A percentile compares a stretch with the other conserved stretches of the same genome.
phyloP scores from a whole-genome alignment of 192 early-diverging fungal species.

The Podila horticola region DNA sequence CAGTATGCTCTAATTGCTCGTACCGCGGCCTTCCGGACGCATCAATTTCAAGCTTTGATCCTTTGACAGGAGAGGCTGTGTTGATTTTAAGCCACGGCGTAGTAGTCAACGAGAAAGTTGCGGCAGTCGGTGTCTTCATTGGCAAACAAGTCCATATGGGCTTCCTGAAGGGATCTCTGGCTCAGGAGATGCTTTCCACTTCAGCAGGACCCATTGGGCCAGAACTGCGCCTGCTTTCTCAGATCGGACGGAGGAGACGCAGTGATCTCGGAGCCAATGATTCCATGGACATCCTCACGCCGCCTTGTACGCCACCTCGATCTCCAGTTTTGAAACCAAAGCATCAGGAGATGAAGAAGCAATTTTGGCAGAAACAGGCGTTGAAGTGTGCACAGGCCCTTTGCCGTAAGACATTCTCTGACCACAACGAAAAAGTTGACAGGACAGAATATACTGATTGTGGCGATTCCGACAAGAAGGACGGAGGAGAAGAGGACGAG shows the following conservation, averaged over 20 bases:
- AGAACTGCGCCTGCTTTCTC: background rate
- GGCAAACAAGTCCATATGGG: slow-evolving; percentile 50
- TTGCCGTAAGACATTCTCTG: background rate
- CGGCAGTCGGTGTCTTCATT: slow-evolving; percentile 48
- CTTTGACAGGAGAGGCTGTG: slow-evolving; percentile 17
- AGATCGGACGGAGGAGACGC: background rate
- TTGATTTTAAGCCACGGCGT: slow-evolving; percentile 38
- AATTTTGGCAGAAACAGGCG: slow-evolving; percentile 16
- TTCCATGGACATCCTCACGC: slow-evolving; percentile 28
- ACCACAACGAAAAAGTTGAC: background rate
- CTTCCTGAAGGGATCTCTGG: slow-evolving; percentile 41
- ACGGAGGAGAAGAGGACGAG: background rate
- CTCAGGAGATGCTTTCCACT: slow-evolving; percentile 39
- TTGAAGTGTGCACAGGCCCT: background rate
- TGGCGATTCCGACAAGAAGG: background rate
- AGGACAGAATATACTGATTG: background rate
- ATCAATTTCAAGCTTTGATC: slow-evolving; percentile 24
- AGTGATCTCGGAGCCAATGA: background rate
- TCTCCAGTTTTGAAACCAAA: slow-evolving; percentile 30
- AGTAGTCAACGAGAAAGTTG: slow-evolving; percentile 32
- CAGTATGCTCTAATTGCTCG: slow-evolving; percentile 21
- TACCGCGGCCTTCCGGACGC: slow-evolving; percentile 46
- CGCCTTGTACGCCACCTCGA: slow-evolving; percentile 40
- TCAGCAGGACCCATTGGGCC: background rate
- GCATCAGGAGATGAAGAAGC: background rate